A percentile compares a stretch with the other conserved stretches of the same genome.
Evolutionary conservation across 495 filamentous ascomycete genomes (phyloP).

Genomic region (Tuber brumale): DNA sequence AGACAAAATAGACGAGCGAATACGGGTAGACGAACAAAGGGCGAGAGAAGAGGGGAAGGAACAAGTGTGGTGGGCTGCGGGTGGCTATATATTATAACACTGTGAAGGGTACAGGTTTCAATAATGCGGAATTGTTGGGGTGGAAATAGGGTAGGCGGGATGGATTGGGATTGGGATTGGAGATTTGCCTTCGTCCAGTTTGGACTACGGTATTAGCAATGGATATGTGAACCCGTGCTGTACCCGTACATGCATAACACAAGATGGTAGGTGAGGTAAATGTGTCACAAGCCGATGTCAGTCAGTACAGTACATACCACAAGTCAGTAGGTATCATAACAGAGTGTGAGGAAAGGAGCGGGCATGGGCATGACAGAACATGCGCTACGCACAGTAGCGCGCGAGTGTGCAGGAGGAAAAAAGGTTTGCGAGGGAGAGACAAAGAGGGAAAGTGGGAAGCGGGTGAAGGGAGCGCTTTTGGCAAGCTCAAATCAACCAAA

Average conservation of each 20-base stretch:
- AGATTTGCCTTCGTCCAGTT: background rate
- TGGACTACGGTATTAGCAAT: background rate
- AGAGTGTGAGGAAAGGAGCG: background rate
- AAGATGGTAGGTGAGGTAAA: background rate
- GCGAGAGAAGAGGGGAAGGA: background rate
- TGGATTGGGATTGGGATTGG: background rate
- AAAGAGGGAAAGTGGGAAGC: background rate
- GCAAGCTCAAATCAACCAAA: background rate
- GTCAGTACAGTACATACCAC: background rate
- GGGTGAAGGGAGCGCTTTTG: background rate
- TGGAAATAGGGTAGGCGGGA: background rate
- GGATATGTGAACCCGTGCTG: background rate
- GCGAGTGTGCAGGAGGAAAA: background rate
- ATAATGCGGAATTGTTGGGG: background rate
- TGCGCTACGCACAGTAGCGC: background rate
- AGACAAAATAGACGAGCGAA: background rate
- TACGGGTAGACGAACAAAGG: background rate
- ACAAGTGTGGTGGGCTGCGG: background rate
- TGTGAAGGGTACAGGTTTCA: background rate
- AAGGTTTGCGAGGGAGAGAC: constrained; percentile 5
- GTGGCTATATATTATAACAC: constrained; percentile 3
- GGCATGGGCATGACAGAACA: background rate
- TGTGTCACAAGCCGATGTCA: background rate
- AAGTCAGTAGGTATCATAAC: background rate
- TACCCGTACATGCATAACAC: background rate